Base-by-base conservation (phyloP, 148 eudicot genomes). In the Silene latifolia region DNA sequence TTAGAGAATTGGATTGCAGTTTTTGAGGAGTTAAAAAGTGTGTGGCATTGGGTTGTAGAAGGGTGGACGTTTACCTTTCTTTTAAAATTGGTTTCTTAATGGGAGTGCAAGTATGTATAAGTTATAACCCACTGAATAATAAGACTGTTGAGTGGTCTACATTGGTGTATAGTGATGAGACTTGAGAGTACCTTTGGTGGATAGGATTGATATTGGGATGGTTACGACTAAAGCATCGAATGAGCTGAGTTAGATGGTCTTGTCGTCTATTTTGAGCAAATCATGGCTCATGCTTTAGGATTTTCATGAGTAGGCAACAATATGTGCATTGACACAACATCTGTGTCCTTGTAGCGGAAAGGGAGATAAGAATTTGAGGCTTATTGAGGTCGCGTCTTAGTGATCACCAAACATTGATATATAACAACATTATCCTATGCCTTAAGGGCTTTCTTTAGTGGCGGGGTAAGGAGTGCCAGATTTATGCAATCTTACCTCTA, bases 151-250 rank as follows among this genome's bases (percentile, higher is more conserved):
- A 61, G 27, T 9, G 13, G 29, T 25, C 67, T 4, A 63, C 9
- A 29, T 63, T 63, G 67, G 67, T 63, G 67, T 29, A 63, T 63
- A n/a, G 42, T 63, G 67, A 4, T 61, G 64, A 61, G 20, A n/a
- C 24, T 60, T 60, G 63, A 60, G 21, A 19, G 64, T 61, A 21
- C 8, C 6, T 25, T 51, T 2, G 15, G 56, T 51, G 56, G 44
- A 51, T 63, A 29, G 39, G 67, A 63, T 14, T 63, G 67, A 5
- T 14, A 27, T 25, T 63, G 67, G 67, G 44, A 6, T 63, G 42
- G n/a, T 29, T 27, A 29, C 3, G 19, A 63, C 42, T 63, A 25
- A 29, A 63, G 67, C 42, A 14, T 25, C 7, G 14, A 29, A 63
- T 63, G 19, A 13, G n/a, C 2, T 13, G 67, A 63, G 19, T 15